Conservation (phyloP, 1,284 basidiomycete species). For the Amylostereum areolatum region DNA sequence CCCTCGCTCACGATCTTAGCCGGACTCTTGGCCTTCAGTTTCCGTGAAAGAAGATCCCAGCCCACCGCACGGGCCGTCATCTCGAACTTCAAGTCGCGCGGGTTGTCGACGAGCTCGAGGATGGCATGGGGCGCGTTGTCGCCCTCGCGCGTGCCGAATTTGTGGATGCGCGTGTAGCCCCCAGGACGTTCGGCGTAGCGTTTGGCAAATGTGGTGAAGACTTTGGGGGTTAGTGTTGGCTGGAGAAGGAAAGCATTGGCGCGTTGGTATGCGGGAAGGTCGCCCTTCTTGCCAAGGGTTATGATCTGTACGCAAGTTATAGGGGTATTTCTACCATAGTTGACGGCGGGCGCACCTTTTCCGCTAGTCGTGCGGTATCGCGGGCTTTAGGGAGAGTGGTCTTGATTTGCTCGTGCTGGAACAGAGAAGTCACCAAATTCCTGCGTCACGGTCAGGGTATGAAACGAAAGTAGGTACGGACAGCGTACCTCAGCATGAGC, state of each 20-base stretch:
- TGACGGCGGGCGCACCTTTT: conserved; percentile 60
- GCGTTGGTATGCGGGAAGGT: conserved; percentile 53
- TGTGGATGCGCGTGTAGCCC: conserved; percentile 94
- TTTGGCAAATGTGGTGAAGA: conserved; percentile 76
- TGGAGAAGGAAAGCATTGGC: conserved; percentile 76
- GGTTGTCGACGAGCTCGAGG: conserved; percentile 91
- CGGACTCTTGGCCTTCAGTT: conserved; percentile 38
- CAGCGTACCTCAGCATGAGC: conserved; percentile 75
- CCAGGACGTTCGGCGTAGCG: conserved; percentile 85
- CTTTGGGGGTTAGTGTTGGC: conserved; percentile 66
- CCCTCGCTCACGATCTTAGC: conserved; percentile 45
- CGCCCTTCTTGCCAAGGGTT: conserved; percentile 81
- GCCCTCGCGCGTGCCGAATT: conserved; percentile 81
- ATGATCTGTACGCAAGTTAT: conserved; percentile 59
- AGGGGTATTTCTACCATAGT: not conserved
- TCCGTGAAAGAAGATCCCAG: conserved; percentile 63
- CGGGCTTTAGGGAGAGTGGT: conserved; percentile 96
- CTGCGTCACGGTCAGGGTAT: conserved; percentile 32
- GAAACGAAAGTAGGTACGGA: conserved; percentile 3
- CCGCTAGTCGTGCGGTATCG: conserved; percentile 86
- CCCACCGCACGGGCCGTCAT: conserved; percentile 82
- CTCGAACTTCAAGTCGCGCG: conserved; percentile 82
- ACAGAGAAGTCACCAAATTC: conserved; percentile 91
- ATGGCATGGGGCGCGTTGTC: conserved; percentile 95
- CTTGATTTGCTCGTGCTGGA: conserved; percentile 95